These are phyloP conservation scores for Carex sylvatica DNA, from an alignment of 202 grass and related monocot species.

Conservation along the genomic window DNA sequence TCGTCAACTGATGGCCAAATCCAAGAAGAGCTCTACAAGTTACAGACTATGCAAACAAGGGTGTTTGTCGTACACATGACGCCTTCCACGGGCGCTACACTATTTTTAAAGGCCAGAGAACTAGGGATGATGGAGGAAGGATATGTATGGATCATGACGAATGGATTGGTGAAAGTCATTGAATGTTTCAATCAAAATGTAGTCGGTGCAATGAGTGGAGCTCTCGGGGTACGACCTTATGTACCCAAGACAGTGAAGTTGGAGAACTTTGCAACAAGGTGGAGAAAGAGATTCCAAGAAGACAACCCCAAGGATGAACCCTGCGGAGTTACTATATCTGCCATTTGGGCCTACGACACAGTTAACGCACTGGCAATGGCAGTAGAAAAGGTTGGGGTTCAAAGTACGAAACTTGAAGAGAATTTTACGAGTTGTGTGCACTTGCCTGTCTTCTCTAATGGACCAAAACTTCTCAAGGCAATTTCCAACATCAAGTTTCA, in stretches of 20 bases:
- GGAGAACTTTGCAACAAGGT: conserved; percentile 37
- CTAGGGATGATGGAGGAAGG: conserved; percentile 50
- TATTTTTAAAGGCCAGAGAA: conserved; percentile 38
- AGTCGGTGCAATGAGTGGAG: conserved; percentile 36
- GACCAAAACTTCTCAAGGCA: conserved; percentile 33
- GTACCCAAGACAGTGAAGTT: conserved; percentile 29
- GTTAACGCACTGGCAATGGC: conserved; percentile 45
- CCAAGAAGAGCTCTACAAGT: conserved; percentile 27
- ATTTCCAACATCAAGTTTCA: conserved; percentile 41
- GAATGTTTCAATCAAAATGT: conserved; percentile 24
- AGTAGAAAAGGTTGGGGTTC: conserved; percentile 28
- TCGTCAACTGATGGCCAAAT: conserved; percentile 27
- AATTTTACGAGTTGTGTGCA: conserved; percentile 20
- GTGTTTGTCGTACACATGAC: conserved; percentile 45
- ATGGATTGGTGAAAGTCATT: conserved; percentile 30
- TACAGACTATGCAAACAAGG: conserved; percentile 34
- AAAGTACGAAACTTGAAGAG: neutral
- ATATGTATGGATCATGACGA: conserved; percentile 48
- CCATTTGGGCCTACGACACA: conserved; percentile 48
- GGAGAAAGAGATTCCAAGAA: conserved; percentile 30
- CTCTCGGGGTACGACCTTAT: conserved; percentile 31
- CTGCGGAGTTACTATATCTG: conserved; percentile 23
- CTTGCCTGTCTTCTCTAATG: conserved; percentile 25
- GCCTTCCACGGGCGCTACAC: conserved; percentile 7
- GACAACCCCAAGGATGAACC: conserved; percentile 25